phyloP scores from a whole-genome alignment of 257 asterid genomes.

The Ilex asprella region DNA sequence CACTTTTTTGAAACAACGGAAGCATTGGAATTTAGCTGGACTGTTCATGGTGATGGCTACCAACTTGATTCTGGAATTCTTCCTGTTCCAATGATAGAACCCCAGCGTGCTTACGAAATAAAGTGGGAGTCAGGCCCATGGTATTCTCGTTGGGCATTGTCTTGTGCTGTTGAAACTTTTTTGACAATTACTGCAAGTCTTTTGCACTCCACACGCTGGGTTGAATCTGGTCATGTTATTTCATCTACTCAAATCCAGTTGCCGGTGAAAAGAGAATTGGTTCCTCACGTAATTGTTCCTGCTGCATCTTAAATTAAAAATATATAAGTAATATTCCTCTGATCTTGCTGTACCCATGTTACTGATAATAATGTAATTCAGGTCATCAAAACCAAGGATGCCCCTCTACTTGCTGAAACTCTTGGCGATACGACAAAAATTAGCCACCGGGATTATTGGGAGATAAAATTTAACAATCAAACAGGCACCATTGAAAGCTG shows the following conservation, averaged over 20 bases:
- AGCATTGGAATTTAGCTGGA: slow-evolving; percentile 70
- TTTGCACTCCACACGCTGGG: slow-evolving; percentile 66
- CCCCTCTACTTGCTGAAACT: slow-evolving; percentile 36
- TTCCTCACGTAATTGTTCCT: slow-evolving; percentile 53
- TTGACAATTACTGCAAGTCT: slow-evolving; percentile 59
- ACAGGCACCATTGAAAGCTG: slow-evolving; percentile 71
- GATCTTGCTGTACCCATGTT: neutral
- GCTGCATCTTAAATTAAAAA: slow-evolving; percentile 12
- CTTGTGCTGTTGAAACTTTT: slow-evolving; percentile 55
- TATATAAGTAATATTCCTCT: slow-evolving; percentile 7
- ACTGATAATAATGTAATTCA: slow-evolving; percentile 18
- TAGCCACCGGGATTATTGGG: slow-evolving; percentile 58
- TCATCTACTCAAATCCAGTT: slow-evolving; percentile 71
- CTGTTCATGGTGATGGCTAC: slow-evolving; percentile 62
- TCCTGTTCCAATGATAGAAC: slow-evolving; percentile 43
- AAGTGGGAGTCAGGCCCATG: slow-evolving; percentile 77
- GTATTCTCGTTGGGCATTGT: slow-evolving; percentile 53
- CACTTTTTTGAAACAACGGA: slow-evolving; percentile 75
- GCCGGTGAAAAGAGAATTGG: slow-evolving; percentile 44
- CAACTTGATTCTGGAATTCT: slow-evolving; percentile 69
- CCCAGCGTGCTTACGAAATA: slow-evolving; percentile 47
- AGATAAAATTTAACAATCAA: slow-evolving; percentile 56
- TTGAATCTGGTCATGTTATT: slow-evolving; percentile 71
- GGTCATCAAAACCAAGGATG: slow-evolving; percentile 30
- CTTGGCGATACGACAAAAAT: slow-evolving; percentile 47